A percentile compares a stretch with the other conserved stretches of the same genome.
These are phyloP conservation scores for Peniophora sp. DNA, from an alignment of 1,284 basidiomycete genomes.

Conservation along the genomic window DNA sequence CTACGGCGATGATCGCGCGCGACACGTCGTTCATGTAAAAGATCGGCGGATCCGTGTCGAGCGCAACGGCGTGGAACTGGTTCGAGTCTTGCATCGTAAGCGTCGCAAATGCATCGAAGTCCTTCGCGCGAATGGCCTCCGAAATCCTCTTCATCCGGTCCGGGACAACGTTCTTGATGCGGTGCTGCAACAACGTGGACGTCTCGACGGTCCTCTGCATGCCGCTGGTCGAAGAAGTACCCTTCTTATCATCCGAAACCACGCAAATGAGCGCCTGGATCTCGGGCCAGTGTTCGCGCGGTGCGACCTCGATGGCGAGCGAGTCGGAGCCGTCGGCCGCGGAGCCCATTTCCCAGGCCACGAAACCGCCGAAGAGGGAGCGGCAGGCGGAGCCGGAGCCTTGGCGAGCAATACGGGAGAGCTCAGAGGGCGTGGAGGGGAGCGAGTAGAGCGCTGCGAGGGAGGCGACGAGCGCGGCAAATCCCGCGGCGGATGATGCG, in stretches of 20 bases:
- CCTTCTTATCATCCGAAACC: slow-evolving; percentile 95
- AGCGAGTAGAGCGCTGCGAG: slow-evolving; percentile 85
- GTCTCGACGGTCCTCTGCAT: slow-evolving; percentile 98
- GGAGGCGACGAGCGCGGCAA: slow-evolving; percentile 90
- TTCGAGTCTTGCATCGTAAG: slow-evolving; percentile 98
- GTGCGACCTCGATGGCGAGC: slow-evolving; percentile 82
- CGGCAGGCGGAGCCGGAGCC: slow-evolving; percentile 97
- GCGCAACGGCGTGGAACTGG: slow-evolving; percentile 96
- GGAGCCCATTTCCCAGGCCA: slow-evolving; percentile 88
- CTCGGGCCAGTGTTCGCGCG: slow-evolving; percentile 87
- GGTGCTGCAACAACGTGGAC: slow-evolving; percentile 81
- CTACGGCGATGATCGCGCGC: slow-evolving; percentile 74
- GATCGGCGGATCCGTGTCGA: slow-evolving; percentile 96
- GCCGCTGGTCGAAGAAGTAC: slow-evolving; percentile 88
- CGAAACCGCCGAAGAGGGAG: slow-evolving; percentile 94
- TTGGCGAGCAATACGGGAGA: slow-evolving; percentile 93
- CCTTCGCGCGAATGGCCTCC: slow-evolving; percentile 68
- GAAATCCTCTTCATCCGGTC: slow-evolving; percentile 79
- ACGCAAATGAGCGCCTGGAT: slow-evolving; percentile 98
- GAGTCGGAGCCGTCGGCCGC: slow-evolving; percentile 75
- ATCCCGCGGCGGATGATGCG: slow-evolving; percentile 94
- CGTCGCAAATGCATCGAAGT: slow-evolving; percentile 86
- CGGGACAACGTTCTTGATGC: slow-evolving; percentile 85
- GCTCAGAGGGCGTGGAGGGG: slow-evolving; percentile 53
- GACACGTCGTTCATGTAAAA: slow-evolving; percentile 99